Conservation (phyloP, 2,329 filamentous ascomycete genomes). For the Ascochyta rabiei region DNA sequence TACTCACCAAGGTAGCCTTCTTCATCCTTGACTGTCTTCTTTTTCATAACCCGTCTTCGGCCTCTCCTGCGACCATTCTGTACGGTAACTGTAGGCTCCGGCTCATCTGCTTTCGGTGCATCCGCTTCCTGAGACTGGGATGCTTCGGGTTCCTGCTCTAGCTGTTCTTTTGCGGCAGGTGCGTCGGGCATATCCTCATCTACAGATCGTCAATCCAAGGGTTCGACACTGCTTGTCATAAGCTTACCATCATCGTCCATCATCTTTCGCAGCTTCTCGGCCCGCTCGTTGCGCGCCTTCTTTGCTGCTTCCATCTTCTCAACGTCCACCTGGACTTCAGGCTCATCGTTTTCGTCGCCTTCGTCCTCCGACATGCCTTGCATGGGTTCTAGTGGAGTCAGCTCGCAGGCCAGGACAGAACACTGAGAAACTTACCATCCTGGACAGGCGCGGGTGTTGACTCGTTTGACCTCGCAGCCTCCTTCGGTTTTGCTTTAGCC, state of each 20-base stretch:
- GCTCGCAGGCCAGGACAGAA: background rate
- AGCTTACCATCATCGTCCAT: conserved; percentile 70
- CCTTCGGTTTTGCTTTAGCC: conserved; percentile 62
- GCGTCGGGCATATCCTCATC: conserved; percentile 67
- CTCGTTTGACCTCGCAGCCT: conserved; percentile 50
- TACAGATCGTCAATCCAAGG: conserved; percentile 26
- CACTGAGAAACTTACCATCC: conserved; percentile 52
- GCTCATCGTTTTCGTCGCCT: conserved; percentile 39
- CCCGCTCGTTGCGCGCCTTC: conserved; percentile 64
- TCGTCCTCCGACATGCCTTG: conserved; percentile 59
- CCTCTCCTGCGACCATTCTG: conserved; percentile 74
- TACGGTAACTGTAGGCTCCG: conserved; percentile 53
- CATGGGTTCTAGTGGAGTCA: conserved; percentile 53
- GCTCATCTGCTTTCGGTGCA: conserved; percentile 28
- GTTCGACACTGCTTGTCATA: background rate
- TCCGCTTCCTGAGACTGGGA: conserved; percentile 27
- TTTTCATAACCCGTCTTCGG: conserved; percentile 81
- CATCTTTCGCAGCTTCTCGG: conserved; percentile 72
- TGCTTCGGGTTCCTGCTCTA: conserved; percentile 47
- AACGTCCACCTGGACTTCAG: conserved; percentile 38
- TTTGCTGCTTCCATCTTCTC: conserved; percentile 44
- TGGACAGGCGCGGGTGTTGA: conserved; percentile 51
- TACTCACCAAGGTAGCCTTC: conserved; percentile 83
- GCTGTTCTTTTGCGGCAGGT: conserved; percentile 46
- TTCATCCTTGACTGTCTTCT: conserved; percentile 84